Evolutionary conservation across 2,329 filamentous ascomycete genomes (phyloP).

Genomic region (Capronia epimyces): DNA sequence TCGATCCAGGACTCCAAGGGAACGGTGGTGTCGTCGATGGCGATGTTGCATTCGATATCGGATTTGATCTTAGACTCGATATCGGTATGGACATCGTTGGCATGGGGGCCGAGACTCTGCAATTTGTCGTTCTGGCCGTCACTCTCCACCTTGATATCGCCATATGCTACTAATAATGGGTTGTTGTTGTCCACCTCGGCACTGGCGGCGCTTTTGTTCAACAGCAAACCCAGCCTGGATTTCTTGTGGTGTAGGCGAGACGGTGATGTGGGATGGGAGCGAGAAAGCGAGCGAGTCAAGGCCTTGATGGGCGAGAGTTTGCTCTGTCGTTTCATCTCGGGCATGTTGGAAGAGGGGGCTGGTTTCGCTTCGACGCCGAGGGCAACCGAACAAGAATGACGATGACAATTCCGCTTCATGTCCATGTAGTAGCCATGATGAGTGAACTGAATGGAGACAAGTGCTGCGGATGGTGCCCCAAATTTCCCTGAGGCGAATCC

Average conservation of each 20-base stretch:
- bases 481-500: too few relatives aligned
- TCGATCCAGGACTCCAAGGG: conserved; percentile 8
- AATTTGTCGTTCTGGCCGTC: too few relatives aligned
- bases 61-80: neutral
- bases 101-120: neutral
- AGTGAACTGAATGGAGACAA: too few relatives aligned
- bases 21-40: too few relatives aligned
- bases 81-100: neutral
- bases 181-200: too few relatives aligned
- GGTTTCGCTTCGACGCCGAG: neutral
- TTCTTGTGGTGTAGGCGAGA: neutral
- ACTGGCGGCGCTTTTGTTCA: too few relatives aligned
- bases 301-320: neutral
- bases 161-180: too few relatives aligned
- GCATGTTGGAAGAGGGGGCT: neutral
- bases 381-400: too few relatives aligned
- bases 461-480: too few relatives aligned
- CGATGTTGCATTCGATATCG: neutral
- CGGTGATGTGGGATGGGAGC: neutral
- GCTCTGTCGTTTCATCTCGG: neutral
- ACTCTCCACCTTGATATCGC: too few relatives aligned
- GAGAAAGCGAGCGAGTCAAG: neutral
- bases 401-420: too few relatives aligned
- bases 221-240: neutral
- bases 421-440: too few relatives aligned